Evolutionary conservation across 352 stramenopile species (phyloP).

Genomic region (Phytophthora litchii): DNA sequence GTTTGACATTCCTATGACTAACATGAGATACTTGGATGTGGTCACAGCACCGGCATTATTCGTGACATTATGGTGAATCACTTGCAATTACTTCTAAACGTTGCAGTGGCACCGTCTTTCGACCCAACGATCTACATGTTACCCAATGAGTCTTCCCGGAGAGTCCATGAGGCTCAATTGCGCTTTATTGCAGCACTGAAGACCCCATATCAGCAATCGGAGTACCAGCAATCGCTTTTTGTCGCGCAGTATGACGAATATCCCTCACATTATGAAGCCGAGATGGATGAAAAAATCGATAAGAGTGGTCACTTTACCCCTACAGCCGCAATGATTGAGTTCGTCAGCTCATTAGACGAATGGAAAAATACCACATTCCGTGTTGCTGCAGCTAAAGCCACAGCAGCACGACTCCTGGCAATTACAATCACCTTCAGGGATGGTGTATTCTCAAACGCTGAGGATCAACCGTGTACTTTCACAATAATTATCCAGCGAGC

Average conservation of each 20-base stretch:
- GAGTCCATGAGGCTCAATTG: constrained; percentile 16
- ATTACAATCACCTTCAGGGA: constrained; percentile 32
- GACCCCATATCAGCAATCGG: neutral
- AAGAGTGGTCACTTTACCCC: constrained; percentile 28
- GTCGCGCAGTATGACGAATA: constrained; percentile 51
- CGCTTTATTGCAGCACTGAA: constrained; percentile 30
- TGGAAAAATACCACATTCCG: constrained; percentile 49
- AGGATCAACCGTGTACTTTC: constrained; percentile 27
- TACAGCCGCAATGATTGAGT: constrained; percentile 42
- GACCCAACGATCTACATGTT: constrained; percentile 2
- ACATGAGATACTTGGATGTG: neutral
- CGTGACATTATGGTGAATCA: constrained; percentile 88
- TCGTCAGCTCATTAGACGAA: constrained; percentile 24
- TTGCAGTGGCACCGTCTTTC: constrained; percentile 44
- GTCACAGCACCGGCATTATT: constrained; percentile 64
- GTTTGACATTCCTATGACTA: neutral
- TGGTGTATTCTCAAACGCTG: neutral
- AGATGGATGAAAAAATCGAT: constrained; percentile 14
- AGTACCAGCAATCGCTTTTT: constrained; percentile 1
- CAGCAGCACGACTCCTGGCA: constrained; percentile 20
- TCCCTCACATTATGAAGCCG: constrained; percentile 30
- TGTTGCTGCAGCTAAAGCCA: constrained; percentile 52
- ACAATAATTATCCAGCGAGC: constrained; percentile 43
- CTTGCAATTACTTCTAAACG: constrained; percentile 62
- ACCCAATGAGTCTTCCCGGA: constrained; percentile 3